Percentiles rank a stretch among this genome's conserved stretches.
phyloP scores from a whole-genome alignment of 805 yeast genomes.

The Cephaloascus fragrans region DNA sequence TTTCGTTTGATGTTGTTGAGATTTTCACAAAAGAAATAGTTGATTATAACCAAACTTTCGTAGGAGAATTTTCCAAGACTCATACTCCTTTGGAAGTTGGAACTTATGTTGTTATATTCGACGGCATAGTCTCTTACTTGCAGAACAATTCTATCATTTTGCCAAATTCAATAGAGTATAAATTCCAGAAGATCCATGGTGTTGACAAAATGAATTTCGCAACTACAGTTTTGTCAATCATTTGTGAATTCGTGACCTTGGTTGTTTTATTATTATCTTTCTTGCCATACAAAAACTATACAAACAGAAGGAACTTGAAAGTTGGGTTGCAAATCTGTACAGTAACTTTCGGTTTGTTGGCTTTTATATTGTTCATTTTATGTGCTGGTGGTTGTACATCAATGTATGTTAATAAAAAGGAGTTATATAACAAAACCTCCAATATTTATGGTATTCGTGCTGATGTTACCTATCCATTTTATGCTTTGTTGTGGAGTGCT shows the following conservation, averaged over 20 bases:
- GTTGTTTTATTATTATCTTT: background rate
- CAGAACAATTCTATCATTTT: background rate
- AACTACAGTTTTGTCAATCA: background rate
- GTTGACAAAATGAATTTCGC: background rate
- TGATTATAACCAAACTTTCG: background rate
- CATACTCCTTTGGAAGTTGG: background rate
- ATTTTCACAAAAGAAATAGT: background rate
- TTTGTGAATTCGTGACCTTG: background rate
- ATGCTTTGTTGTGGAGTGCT: background rate
- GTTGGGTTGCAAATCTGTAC: background rate
- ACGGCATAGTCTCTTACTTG: background rate
- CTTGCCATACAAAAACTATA: background rate
- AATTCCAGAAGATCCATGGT: background rate
- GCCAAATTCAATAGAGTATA: background rate
- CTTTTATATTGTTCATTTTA: background rate
- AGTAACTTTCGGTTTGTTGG: background rate
- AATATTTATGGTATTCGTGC: background rate
- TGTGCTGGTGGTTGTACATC: background rate
- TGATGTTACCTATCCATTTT: background rate
- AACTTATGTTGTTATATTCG: background rate
- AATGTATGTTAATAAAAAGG: background rate
- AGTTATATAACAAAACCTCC: background rate
- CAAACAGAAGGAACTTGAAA: background rate
- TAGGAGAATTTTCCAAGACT: background rate
- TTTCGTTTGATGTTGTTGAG: conserved; percentile 1